phyloP scores from a whole-genome alignment of 2,329 filamentous ascomycete species.

The Aschersonia sp. region DNA sequence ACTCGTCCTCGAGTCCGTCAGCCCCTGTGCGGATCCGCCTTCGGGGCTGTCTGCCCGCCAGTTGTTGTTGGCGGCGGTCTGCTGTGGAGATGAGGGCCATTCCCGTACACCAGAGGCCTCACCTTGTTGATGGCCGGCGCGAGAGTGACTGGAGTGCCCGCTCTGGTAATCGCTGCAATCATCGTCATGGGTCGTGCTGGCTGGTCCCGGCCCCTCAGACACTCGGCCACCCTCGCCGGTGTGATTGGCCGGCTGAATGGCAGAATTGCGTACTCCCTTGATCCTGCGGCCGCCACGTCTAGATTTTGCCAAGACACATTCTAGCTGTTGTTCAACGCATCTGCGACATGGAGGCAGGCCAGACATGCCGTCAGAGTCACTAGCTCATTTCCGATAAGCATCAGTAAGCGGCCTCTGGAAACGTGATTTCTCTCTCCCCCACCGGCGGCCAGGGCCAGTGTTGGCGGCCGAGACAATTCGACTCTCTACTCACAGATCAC shows the following conservation, averaged over 20 bases:
- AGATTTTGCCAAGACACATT: constrained; percentile 25
- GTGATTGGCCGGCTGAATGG: constrained; percentile 3
- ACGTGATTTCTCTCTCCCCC: background rate
- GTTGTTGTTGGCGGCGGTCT: constrained; percentile 1
- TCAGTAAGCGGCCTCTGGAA: constrained; percentile 3
- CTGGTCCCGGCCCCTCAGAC: background rate
- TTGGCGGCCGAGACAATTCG: background rate
- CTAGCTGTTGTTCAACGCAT: constrained; percentile 20
- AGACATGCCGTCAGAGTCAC: constrained; percentile 18
- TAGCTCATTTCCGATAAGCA: constrained; percentile 4
- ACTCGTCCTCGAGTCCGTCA: constrained; percentile 4
- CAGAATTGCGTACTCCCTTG: constrained; percentile 10
- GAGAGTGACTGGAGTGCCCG: constrained; percentile 1
- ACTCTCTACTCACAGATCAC: constrained; percentile 14
- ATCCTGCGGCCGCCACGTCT: constrained; percentile 21
- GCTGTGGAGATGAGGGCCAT: constrained; percentile 7
- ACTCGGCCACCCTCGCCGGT: background rate
- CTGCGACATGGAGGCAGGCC: constrained; percentile 21
- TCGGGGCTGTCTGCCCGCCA: constrained; percentile 6
- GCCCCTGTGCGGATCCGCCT: constrained; percentile 4
- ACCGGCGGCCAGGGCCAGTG: background rate
- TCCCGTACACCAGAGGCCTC: constrained; percentile 1
- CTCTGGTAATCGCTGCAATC: constrained; percentile 3
- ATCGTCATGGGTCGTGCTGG: constrained; percentile 3
- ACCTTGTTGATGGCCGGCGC: background rate